Evolutionary conservation across 495 filamentous ascomycete genomes (phyloP).

Genomic region (Penicillium turbatum): DNA sequence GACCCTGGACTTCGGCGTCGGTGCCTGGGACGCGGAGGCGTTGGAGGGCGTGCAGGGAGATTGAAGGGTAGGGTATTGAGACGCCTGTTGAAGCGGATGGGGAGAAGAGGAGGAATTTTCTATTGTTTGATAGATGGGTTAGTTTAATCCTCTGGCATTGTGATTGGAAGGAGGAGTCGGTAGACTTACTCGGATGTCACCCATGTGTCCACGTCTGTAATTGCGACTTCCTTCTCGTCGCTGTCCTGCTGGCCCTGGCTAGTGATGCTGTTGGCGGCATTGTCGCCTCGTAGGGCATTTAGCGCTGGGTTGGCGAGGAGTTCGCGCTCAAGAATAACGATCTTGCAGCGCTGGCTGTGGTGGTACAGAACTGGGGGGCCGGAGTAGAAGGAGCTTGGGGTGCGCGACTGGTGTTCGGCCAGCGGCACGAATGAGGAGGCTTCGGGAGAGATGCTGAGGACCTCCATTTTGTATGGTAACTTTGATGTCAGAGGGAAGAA

Average conservation of each 20-base stretch:
- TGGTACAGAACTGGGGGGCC: slow-evolving; percentile 78
- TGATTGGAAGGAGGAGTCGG: neutral
- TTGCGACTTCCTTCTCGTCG: slow-evolving; percentile 41
- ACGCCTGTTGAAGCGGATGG: slow-evolving; percentile 56
- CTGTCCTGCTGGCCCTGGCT: slow-evolving; percentile 16
- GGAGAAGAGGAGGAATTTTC: slow-evolving; percentile 71
- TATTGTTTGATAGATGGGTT: slow-evolving; percentile 27
- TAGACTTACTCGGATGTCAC: slow-evolving; percentile 68
- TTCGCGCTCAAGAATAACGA: slow-evolving; percentile 47
- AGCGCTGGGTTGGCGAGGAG: slow-evolving; percentile 30
- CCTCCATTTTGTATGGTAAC: slow-evolving; percentile 37
- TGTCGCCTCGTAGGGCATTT: slow-evolving; percentile 26
- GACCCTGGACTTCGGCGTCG: slow-evolving; percentile 49
- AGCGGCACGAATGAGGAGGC: slow-evolving; percentile 64
- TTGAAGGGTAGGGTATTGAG: slow-evolving; percentile 79
- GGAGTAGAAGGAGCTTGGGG: slow-evolving; percentile 76
- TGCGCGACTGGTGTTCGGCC: slow-evolving; percentile 74
- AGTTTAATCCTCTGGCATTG: neutral
- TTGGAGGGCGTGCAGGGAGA: slow-evolving; percentile 86
- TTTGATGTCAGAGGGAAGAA: neutral
- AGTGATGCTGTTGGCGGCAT: slow-evolving; percentile 13
- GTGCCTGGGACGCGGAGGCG: slow-evolving; percentile 44
- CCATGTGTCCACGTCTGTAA: slow-evolving; percentile 63
- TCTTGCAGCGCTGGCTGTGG: slow-evolving; percentile 58
- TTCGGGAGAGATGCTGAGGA: slow-evolving; percentile 46